Base-by-base conservation (phyloP, 768 basidiomycete species). In the Leccinum disarticulatum region DNA sequence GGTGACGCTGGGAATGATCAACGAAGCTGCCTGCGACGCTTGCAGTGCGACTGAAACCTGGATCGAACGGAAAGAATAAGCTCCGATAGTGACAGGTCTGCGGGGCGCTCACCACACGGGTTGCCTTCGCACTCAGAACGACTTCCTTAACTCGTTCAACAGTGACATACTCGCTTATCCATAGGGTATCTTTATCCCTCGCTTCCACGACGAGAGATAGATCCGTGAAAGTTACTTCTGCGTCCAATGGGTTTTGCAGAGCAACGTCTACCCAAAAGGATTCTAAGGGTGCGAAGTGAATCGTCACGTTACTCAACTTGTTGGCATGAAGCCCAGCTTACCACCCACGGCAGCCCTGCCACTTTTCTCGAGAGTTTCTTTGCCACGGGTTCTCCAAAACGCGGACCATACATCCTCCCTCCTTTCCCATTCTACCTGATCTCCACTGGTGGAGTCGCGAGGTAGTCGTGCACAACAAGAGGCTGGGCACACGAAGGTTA, bases 241-340 rank as follows among this genome's bases (percentile, higher is more conserved):
- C 79, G 60, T 89, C 82, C 46, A 94, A 72, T 17, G 91, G 90
- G 68, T 94, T 94, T 51, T 74, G 78, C 59, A 94, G 52, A 6
- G 78, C 78, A 27, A 94, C 64, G 63, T 93, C 90, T 41, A 93
- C 77, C 86, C 87, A 92, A 65, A 93, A 91, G 2, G 76, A 72
- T 72, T 93, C 92, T 93, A 52, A 50, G 17, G 19, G 60, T 25
- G 61, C 30, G 22, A 43, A 17, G 19, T 47, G 53, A 54, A 35
- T 53, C 57, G 59, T 10, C 3, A 36, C 57, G 59, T 8, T 5
- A 36, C 28, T 17, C 10, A 49, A 22, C 15, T 22, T 30, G 41
- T 51, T 25, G 27, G 27, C 5, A 61, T 28, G 27, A 58, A 15
- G 30, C 13, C 13, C 46, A 17, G 56, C 77, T 64, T 65, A 90